Evolutionary conservation across 2,329 filamentous ascomycete genomes (phyloP), one percentile per base, ranked within the genome.

Genomic region (Fusarium sp.): DNA sequence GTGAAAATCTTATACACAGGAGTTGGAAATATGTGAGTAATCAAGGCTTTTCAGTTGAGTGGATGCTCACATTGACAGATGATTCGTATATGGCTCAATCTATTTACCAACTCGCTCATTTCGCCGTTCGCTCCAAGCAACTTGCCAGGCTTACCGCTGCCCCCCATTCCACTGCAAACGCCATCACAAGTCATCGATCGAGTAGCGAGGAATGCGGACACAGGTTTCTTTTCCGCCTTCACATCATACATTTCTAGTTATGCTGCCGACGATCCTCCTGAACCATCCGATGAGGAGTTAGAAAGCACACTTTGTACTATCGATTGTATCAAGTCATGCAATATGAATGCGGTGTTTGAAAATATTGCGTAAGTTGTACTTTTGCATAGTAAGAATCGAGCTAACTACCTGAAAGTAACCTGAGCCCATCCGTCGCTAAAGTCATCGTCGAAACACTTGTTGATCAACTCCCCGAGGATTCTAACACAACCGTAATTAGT

Each of bases 201-300:
- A 64, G 95, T 92, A 64, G 88, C 93, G 47, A 93, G 94, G 73
- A 87, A 91, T 39, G 90, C 87, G 66, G 96, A 99, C 34, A 91
- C 91, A 6, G 95, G 96, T 11, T 89, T 99, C 56, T 95, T 99
- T 81, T 98, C 95, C 8, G 95, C 96, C 2, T 94, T 99, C 78
- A 97, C 96, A 1, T 97, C 94, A 10, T 99, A 98, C 79, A 95
- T 99, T 38, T 97, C 95, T n/a, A 98, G 96, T 81, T 98, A 99
- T 81, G 96, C 97, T 47, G 97, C 96, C 17, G 96, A 98, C 82
- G 96, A 99, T 79, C 96, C 96, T 18, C 96, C 96, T 0, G 96
- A 99, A 83, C 96, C 96, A 6, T 98, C 96, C 3, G 95, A 98
- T 74, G 96, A 98, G 80, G 96, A 99, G 81, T 88, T 99, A 36